Evolutionary conservation across 2,329 filamentous ascomycete genomes (phyloP).

Genomic region (Ceratocystis albifundus): DNA sequence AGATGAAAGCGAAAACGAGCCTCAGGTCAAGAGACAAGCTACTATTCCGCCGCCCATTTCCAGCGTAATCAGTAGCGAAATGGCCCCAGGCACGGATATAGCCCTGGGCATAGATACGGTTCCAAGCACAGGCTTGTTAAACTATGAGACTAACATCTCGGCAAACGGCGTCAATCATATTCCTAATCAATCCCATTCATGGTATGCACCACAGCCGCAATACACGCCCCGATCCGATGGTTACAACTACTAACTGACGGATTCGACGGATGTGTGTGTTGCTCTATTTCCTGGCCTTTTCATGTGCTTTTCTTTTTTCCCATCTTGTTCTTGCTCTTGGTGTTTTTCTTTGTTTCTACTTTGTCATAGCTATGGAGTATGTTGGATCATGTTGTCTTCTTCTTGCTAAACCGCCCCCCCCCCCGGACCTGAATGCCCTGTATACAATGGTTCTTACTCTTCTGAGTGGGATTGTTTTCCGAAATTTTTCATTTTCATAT

Average conservation of each 20-base stretch:
- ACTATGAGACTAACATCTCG: background rate
- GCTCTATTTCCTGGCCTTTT: background rate
- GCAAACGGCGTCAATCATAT: background rate
- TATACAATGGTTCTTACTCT: no score
- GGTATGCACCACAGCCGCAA: background rate
- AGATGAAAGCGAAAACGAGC: slow-evolving; percentile 38
- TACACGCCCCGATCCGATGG: background rate
- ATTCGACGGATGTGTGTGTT: background rate
- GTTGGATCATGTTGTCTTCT: background rate
- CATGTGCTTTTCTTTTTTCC: no score
- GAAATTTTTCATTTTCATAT: background rate
- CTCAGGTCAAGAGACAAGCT: slow-evolving; percentile 39
- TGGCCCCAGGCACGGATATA: background rate
- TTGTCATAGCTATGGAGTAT: background rate
- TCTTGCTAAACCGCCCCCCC: no score
- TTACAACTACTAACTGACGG: background rate
- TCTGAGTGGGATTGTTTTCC: no score
- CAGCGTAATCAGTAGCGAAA: background rate
- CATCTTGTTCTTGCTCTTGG: background rate
- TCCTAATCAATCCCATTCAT: background rate
- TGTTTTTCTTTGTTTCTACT: background rate
- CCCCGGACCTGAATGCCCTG: no score
- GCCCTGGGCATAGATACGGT: no score
- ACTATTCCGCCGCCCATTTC: background rate
- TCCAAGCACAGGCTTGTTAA: background rate